Percentiles rank a stretch among this genome's conserved stretches.
Evolutionary conservation across 2,329 filamentous ascomycete genomes (phyloP).

Genomic region (Monosporascus sp.): DNA sequence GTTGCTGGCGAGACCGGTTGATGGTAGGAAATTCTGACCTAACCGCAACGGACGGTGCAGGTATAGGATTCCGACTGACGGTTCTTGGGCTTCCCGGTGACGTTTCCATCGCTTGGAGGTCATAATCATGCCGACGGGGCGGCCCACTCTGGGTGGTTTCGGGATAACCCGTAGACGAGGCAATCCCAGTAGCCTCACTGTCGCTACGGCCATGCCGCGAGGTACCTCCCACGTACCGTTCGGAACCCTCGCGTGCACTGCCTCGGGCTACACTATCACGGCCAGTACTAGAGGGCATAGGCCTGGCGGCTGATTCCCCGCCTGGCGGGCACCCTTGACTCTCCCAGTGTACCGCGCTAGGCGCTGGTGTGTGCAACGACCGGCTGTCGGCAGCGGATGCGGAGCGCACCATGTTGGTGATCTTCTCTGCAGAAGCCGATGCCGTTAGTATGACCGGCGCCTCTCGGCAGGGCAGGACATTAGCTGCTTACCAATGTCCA

Average conservation of each 20-base stretch:
- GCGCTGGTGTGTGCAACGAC: conserved; percentile 46
- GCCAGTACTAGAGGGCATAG: conserved; percentile 22
- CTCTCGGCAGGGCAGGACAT: not conserved
- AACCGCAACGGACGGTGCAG: conserved; percentile 84
- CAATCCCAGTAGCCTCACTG: conserved; percentile 68
- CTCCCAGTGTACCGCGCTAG: conserved; percentile 66
- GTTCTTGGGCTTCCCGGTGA: conserved; percentile 68
- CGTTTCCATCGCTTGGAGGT: conserved; percentile 93
- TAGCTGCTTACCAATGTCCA: conserved; percentile 69
- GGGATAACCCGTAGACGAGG: conserved; percentile 74
- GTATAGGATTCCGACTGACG: conserved; percentile 78
- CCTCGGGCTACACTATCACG: conserved; percentile 34
- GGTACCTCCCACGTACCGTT: conserved; percentile 34
- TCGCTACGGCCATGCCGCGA: conserved; percentile 67
- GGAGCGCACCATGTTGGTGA: conserved; percentile 86
- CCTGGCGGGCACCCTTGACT: conserved; percentile 53
- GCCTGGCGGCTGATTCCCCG: conserved; percentile 33
- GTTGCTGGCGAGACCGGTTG: conserved; percentile 85
- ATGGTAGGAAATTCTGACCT: conserved; percentile 96
- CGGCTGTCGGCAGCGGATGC: conserved; percentile 63
- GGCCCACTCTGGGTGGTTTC: conserved; percentile 67
- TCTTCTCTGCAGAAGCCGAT: conserved; percentile 64
- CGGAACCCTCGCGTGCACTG: conserved; percentile 41
- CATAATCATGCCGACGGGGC: conserved; percentile 82
- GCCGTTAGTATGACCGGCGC: conserved; percentile 10